phyloP scores from a whole-genome alignment of 2,329 filamentous ascomycete species.

The Penicillium glabrum region DNA sequence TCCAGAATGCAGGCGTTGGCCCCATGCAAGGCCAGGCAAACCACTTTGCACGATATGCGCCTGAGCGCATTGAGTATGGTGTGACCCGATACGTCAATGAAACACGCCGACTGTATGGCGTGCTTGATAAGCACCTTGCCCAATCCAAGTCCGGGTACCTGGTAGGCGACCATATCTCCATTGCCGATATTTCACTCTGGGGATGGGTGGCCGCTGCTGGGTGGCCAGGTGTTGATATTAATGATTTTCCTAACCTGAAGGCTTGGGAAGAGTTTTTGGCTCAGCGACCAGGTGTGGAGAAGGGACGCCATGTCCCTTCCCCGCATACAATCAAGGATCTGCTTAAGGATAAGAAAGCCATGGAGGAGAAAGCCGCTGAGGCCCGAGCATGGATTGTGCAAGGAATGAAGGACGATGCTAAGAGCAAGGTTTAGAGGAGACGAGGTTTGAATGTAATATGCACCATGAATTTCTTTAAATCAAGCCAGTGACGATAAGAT shows the following conservation, averaged over 20 bases:
- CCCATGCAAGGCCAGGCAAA: conserved; percentile 85
- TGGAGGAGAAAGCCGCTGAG: conserved; percentile 57
- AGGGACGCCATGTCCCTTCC: conserved; percentile 71
- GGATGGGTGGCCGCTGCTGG: conserved; percentile 68
- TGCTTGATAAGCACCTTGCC: conserved; percentile 70
- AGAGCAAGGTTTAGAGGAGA: conserved; percentile 39
- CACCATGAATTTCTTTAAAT: not conserved
- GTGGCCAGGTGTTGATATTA: conserved; percentile 66
- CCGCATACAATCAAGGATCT: conserved; percentile 63
- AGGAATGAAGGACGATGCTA: conserved; percentile 67
- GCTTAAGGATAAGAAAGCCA: conserved; percentile 55
- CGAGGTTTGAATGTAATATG: not conserved
- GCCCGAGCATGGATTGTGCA: conserved; percentile 65
- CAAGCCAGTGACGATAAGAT: not conserved
- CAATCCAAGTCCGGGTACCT: conserved; percentile 52
- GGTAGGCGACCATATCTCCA: conserved; percentile 48
- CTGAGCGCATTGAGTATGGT: conserved; percentile 78
- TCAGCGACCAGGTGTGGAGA: conserved; percentile 69
- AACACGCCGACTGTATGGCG: conserved; percentile 75
- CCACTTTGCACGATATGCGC: conserved; percentile 80
- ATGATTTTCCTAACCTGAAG: conserved; percentile 73
- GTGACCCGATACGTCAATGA: conserved; percentile 81
- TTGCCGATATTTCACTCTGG: conserved; percentile 76
- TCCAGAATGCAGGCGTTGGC: conserved; percentile 76
- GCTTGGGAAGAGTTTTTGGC: conserved; percentile 74